These are phyloP conservation scores for Bipolaris bicolor DNA, from an alignment of 2,329 filamentous ascomycete genomes.

Conservation along the genomic window DNA sequence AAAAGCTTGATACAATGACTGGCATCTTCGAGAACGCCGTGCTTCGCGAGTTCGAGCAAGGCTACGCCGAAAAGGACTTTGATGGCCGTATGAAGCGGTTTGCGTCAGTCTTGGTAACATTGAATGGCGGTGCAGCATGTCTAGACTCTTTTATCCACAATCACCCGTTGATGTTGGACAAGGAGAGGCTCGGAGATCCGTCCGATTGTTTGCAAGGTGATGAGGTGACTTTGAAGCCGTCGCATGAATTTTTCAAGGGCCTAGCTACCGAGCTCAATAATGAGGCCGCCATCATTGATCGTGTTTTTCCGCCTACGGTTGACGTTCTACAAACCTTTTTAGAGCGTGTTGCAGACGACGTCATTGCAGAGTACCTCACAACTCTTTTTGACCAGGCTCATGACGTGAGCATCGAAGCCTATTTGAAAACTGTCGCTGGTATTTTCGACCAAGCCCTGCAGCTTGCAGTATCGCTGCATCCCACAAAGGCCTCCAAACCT, in stretches of 20 bases:
- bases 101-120: constrained; percentile 78
- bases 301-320: constrained; percentile 75
- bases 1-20: constrained; percentile 75
- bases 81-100: constrained; percentile 89
- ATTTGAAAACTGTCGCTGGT: constrained; percentile 84
- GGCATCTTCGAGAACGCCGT: constrained; percentile 90
- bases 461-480: constrained; percentile 73
- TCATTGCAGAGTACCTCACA: constrained; percentile 84
- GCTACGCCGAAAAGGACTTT: constrained; percentile 86
- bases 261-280: constrained; percentile 80
- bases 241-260: constrained; percentile 78
- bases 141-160: constrained; percentile 88
- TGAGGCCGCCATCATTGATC: constrained; percentile 78
- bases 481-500: constrained; percentile 67
- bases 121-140: constrained; percentile 80
- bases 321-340: constrained; percentile 79
- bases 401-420: constrained; percentile 73
- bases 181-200: constrained; percentile 72
- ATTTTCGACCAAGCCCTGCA: constrained; percentile 85
- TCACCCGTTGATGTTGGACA: constrained; percentile 80
- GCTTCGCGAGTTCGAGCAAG: constrained; percentile 88
- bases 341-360: constrained; percentile 80
- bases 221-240: constrained; percentile 76
- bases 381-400: constrained; percentile 87
- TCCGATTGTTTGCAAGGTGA: constrained; percentile 82